These are phyloP conservation scores for Blumeria hordei DNA, from an alignment of 2,329 filamentous ascomycete genomes.

Conservation along the genomic window DNA sequence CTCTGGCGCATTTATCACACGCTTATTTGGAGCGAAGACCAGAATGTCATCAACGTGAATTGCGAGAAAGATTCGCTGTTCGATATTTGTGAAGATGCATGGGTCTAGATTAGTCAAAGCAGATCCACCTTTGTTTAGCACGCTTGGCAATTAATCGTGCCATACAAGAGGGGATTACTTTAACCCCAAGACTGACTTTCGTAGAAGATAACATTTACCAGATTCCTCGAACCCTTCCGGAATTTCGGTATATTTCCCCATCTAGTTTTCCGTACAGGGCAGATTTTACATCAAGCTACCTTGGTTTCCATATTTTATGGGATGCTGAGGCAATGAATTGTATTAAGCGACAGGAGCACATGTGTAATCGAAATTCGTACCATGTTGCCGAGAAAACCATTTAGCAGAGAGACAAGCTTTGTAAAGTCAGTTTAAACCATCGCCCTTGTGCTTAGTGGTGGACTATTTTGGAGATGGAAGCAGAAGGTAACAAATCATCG, in stretches of 20 bases:
- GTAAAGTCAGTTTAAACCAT: too few species aligned
- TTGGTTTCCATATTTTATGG: background rate
- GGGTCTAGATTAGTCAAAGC: background rate
- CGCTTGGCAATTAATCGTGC: background rate
- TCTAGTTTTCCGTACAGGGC: background rate
- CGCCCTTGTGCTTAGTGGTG: too few species aligned
- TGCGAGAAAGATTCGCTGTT: background rate
- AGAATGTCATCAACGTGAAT: background rate
- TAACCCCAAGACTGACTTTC: background rate
- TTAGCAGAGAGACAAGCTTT: too few species aligned
- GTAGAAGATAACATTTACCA: background rate
- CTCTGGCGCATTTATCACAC: background rate
- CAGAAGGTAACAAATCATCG: too few species aligned
- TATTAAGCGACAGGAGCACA: background rate
- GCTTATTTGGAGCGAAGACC: background rate
- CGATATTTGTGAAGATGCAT: background rate
- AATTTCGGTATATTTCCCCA: background rate
- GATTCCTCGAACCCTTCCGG: background rate
- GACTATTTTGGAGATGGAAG: too few species aligned
- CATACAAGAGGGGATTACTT: background rate
- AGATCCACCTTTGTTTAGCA: background rate
- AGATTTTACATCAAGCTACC: background rate
- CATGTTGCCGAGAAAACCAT: background rate
- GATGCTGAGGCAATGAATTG: background rate
- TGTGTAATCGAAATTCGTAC: background rate